Conservation (phyloP, 2,329 filamentous ascomycete species). For the Botrytis cinerea region DNA sequence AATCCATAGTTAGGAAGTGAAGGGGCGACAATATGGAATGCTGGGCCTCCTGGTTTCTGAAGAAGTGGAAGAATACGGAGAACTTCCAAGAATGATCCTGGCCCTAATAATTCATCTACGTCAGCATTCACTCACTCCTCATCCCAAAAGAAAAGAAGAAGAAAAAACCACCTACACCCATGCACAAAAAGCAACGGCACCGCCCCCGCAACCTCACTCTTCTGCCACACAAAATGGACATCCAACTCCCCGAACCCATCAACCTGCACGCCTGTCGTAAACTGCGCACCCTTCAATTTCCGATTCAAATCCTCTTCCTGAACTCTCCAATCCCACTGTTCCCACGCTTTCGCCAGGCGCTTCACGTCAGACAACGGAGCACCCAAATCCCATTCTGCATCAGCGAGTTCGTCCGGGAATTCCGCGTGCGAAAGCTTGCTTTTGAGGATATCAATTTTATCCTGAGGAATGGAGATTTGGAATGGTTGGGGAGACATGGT, state of each 20-base stretch:
- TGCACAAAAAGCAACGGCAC: conserved; percentile 63
- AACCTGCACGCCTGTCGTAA: conserved; percentile 53
- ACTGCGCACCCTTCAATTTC: conserved; percentile 51
- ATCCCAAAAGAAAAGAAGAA: neutral
- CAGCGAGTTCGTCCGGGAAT: conserved; percentile 59
- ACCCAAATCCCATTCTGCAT: conserved; percentile 58
- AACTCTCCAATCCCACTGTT: conserved; percentile 61
- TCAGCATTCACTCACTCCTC: neutral
- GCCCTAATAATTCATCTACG: conserved; percentile 22
- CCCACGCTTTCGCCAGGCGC: conserved; percentile 59
- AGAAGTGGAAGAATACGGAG: conserved; percentile 29
- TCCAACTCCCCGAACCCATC: conserved; percentile 60
- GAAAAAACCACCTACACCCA: conserved; percentile 48
- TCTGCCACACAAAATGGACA: conserved; percentile 65
- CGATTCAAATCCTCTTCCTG: conserved; percentile 60
- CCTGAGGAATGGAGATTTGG: conserved; percentile 54
- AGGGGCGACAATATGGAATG: conserved; percentile 51
- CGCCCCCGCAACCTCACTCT: conserved; percentile 50
- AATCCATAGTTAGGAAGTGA: conserved; percentile 57
- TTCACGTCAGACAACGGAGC: conserved; percentile 61
- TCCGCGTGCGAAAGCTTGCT: conserved; percentile 55
- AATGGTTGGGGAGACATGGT: conserved; percentile 44
- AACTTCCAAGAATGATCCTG: conserved; percentile 28
- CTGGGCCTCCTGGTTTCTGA: conserved; percentile 27
- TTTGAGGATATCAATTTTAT: conserved; percentile 54